These are phyloP conservation scores for Yarrowia bubula DNA, from an alignment of 805 yeast species.

Conservation along the genomic window DNA sequence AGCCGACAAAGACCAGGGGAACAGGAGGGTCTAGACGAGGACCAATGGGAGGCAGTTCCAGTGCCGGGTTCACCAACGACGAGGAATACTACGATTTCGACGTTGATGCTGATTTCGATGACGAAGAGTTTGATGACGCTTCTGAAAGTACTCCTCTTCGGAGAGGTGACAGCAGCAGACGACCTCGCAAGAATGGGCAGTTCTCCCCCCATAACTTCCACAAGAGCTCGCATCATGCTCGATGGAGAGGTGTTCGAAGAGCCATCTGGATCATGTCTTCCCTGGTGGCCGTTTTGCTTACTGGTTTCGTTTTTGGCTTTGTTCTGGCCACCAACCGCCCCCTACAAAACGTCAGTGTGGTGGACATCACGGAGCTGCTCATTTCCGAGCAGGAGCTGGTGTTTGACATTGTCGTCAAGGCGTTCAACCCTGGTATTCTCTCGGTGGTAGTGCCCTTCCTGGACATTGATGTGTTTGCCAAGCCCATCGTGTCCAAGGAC, in stretches of 20 bases:
- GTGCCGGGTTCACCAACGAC: slow-evolving; percentile 30
- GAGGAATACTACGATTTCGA: slow-evolving; percentile 44
- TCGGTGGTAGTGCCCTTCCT: slow-evolving; percentile 60
- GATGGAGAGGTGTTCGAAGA: slow-evolving; percentile 35
- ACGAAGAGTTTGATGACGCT: slow-evolving; percentile 35
- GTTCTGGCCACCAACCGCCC: slow-evolving; percentile 84
- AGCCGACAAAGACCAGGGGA: slow-evolving; percentile 1
- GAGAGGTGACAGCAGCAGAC: slow-evolving; percentile 30
- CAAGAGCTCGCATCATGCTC: slow-evolving; percentile 28
- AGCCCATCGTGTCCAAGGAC: slow-evolving; percentile 32
- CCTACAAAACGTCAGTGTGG: slow-evolving; percentile 61
- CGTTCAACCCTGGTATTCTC: slow-evolving; percentile 84
- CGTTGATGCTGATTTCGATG: slow-evolving; percentile 48
- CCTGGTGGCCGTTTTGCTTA: slow-evolving; percentile 35
- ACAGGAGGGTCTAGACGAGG: slow-evolving; percentile 6
- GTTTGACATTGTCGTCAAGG: slow-evolving; percentile 73
- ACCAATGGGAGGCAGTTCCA: not conserved
- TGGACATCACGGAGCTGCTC: slow-evolving; percentile 64
- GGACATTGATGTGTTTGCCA: slow-evolving; percentile 78
- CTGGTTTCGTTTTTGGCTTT: slow-evolving; percentile 82
- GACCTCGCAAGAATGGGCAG: slow-evolving; percentile 32
- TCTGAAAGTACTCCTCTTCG: slow-evolving; percentile 41
- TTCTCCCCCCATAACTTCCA: slow-evolving; percentile 52
- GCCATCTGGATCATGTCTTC: slow-evolving; percentile 38
- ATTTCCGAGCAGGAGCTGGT: slow-evolving; percentile 82